Evolutionary conservation across 2,329 filamentous ascomycete genomes (phyloP).

Genomic region (Fusarium praegraminearum): DNA sequence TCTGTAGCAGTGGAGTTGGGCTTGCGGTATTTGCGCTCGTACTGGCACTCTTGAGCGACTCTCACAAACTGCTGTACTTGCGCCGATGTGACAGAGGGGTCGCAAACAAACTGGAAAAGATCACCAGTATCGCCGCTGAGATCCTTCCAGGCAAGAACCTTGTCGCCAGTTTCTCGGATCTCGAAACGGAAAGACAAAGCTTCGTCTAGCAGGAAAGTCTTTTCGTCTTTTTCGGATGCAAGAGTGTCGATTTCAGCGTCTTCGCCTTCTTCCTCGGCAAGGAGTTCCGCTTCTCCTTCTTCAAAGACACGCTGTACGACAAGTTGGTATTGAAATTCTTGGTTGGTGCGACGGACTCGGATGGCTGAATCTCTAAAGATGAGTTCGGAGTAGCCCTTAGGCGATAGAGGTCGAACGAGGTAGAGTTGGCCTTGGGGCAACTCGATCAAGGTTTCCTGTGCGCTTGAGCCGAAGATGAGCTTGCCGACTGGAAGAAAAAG

Average conservation of each 20-base stretch:
- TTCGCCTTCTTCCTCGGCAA: slow-evolving; percentile 89
- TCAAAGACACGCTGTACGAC: slow-evolving; percentile 97
- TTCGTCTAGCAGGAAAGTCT: slow-evolving; percentile 96
- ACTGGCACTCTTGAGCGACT: slow-evolving; percentile 92
- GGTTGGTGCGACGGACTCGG: slow-evolving; percentile 90
- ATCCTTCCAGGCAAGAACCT: slow-evolving; percentile 93
- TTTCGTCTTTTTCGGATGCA: slow-evolving; percentile 89
- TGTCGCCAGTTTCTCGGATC: slow-evolving; percentile 81
- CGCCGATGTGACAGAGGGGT: slow-evolving; percentile 74
- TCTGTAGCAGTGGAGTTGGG: slow-evolving; percentile 84
- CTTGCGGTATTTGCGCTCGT: slow-evolving; percentile 93
- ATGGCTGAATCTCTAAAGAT: slow-evolving; percentile 98
- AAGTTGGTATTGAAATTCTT: slow-evolving; percentile 97
- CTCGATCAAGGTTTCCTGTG: slow-evolving; percentile 93
- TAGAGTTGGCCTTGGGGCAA: slow-evolving; percentile 97
- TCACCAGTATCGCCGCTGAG: slow-evolving; percentile 93
- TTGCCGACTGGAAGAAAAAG: slow-evolving; percentile 76
- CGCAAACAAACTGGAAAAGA: slow-evolving; percentile 98
- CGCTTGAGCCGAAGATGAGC: slow-evolving; percentile 87
- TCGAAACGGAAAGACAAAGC: slow-evolving; percentile 88
- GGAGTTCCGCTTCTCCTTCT: slow-evolving; percentile 92
- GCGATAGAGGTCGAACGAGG: slow-evolving; percentile 92
- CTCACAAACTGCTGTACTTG: slow-evolving; percentile 85
- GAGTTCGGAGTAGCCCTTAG: slow-evolving; percentile 97
- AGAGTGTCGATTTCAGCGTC: slow-evolving; percentile 82